phyloP scores from a whole-genome alignment of 495 filamentous ascomycete genomes.

The Astrocystis sublimbata region DNA sequence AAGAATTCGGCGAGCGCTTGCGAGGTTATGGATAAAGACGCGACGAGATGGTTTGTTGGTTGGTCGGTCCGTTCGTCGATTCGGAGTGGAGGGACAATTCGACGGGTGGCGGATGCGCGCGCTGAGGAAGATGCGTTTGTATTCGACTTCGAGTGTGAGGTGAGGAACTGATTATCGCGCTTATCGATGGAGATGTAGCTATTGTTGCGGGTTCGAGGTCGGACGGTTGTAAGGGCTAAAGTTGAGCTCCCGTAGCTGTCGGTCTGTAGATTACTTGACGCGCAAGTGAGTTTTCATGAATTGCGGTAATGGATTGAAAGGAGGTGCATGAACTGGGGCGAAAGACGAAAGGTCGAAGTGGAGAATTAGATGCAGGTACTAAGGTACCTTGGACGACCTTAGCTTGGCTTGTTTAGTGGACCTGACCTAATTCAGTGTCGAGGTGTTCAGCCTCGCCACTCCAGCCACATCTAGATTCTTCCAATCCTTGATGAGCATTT shows the following conservation, averaged over 20 bases:
- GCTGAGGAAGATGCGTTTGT: too few relatives aligned
- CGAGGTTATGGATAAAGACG: neutral
- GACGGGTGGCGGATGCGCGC: too few relatives aligned
- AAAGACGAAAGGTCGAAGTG: conserved; percentile 15
- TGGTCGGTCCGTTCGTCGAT: neutral
- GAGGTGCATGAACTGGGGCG: conserved; percentile 3
- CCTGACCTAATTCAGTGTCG: neutral
- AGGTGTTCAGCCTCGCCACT: neutral
- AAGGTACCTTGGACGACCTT: neutral
- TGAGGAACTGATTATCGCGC: too few relatives aligned
- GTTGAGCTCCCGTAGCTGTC: too few relatives aligned
- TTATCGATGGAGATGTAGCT: too few relatives aligned
- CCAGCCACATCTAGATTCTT: conserved; percentile 9
- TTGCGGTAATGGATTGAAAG: neutral
- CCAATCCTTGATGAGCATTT: neutral
- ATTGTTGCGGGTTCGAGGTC: too few relatives aligned
- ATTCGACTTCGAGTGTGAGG: too few relatives aligned
- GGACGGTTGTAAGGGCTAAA: too few relatives aligned
- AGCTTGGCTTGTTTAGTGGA: neutral
- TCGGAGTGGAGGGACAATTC: neutral
- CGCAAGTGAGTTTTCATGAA: neutral
- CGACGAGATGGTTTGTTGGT: neutral
- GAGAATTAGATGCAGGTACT: conserved; percentile 1
- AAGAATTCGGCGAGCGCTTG: neutral
- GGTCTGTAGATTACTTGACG: too few relatives aligned